Evolutionary conservation across 805 yeast species (phyloP).

Genomic region (Blastobotrys attinorum): DNA sequence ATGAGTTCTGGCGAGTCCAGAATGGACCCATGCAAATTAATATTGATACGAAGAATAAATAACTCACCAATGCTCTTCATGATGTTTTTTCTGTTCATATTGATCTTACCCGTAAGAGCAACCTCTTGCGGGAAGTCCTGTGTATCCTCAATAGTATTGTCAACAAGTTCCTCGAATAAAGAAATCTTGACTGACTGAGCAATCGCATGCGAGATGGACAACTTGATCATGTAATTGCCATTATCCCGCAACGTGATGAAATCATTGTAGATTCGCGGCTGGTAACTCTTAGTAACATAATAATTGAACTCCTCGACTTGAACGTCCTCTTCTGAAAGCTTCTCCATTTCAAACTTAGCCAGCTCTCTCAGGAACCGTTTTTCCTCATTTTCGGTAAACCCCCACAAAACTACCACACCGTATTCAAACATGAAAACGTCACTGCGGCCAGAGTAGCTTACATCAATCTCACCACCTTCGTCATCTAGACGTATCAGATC

Average conservation of each 20-base stretch:
- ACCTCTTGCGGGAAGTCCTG: constrained; percentile 96
- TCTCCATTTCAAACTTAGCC: constrained; percentile 85
- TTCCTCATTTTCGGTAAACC: constrained; percentile 81
- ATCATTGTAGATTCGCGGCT: constrained; percentile 93
- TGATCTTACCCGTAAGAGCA: constrained; percentile 89
- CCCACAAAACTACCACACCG: constrained; percentile 98
- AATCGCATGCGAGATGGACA: constrained; percentile 90
- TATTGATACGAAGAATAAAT: constrained; percentile 56
- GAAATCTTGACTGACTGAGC: constrained; percentile 96
- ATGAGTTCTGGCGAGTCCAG: constrained; percentile 94
- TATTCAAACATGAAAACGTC: constrained; percentile 89
- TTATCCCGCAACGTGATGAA: constrained; percentile 90
- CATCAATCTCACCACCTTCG: constrained; percentile 92
- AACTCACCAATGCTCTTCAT: constrained; percentile 97
- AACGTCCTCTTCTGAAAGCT: constrained; percentile 82
- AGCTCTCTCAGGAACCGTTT: constrained; percentile 70
- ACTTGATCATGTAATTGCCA: constrained; percentile 80
- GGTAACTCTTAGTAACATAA: constrained; percentile 87
- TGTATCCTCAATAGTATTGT: constrained; percentile 94
- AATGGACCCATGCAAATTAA: constrained; percentile 46
- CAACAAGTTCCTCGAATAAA: constrained; percentile 89
- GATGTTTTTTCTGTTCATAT: constrained; percentile 87
- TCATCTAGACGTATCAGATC: constrained; percentile 65
- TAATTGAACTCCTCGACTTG: constrained; percentile 94
- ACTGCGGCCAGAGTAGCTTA: constrained; percentile 57